phyloP scores from a whole-genome alignment of 768 basidiomycete species.

The Cyclocybe cylindracea region DNA sequence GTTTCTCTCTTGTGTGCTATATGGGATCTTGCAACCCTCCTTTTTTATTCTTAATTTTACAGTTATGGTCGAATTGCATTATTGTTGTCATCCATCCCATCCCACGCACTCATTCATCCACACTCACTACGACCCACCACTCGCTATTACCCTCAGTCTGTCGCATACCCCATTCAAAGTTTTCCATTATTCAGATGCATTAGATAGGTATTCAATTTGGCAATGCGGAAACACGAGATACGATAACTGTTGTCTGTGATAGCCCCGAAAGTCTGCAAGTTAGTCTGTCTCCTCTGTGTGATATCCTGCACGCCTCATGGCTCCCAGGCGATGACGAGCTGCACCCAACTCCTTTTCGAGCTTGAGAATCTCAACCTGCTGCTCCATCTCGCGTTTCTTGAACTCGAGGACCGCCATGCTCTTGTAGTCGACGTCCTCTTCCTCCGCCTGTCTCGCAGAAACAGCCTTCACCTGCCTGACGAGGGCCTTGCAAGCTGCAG shows the following conservation, averaged over 20 bases:
- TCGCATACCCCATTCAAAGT: conserved; percentile 3
- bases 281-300: conserved; percentile 84
- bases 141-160: conserved; percentile 1
- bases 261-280: not conserved
- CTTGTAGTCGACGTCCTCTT: conserved; percentile 86
- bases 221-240: not conserved
- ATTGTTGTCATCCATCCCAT: conserved; percentile 8
- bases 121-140: conserved; percentile 9
- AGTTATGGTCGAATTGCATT: conserved; percentile 8
- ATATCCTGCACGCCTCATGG: conserved; percentile 88
- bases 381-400: conserved; percentile 98
- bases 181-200: conserved; percentile 17
- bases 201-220: conserved; percentile 3
- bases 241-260: conserved; percentile 3
- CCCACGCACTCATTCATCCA: not conserved
- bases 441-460: conserved; percentile 76
- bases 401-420: conserved; percentile 94
- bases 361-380: conserved; percentile 97
- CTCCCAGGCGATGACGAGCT: conserved; percentile 77
- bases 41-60: conserved; percentile 23
- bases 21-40: conserved; percentile 2
- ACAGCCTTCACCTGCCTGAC: conserved; percentile 97
- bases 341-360: conserved; percentile 94
- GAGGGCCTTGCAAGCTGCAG: conserved; percentile 94
- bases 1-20: conserved; percentile 11